Evolutionary conservation across 2,329 filamentous ascomycete genomes (phyloP).

Genomic region (Curvularia sp.): DNA sequence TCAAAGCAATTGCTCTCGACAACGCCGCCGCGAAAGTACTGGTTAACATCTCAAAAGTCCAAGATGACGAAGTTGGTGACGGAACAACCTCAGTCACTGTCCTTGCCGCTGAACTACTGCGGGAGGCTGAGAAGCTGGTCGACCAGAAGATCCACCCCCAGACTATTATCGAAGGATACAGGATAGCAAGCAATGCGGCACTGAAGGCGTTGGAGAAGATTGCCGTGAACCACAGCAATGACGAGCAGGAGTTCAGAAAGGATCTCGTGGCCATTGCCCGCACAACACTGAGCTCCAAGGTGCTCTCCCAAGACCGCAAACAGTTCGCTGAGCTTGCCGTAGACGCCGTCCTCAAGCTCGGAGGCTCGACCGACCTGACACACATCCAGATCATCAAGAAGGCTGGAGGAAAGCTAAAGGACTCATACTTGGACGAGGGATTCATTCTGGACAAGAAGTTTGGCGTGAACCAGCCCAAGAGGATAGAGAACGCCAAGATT

Average conservation of each 20-base stretch:
- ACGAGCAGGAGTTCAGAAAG: slow-evolving; percentile 82
- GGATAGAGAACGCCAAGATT: slow-evolving; percentile 97
- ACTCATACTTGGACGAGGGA: slow-evolving; percentile 96
- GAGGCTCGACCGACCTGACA: slow-evolving; percentile 89
- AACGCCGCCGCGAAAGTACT: slow-evolving; percentile 98
- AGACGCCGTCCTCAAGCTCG: slow-evolving; percentile 88
- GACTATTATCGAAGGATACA: slow-evolving; percentile 98
- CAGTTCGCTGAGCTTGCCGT: slow-evolving; percentile 90
- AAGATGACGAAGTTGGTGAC: slow-evolving; percentile 98
- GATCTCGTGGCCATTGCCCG: slow-evolving; percentile 90
- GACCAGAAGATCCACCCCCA: slow-evolving; percentile 99
- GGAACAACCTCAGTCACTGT: slow-evolving; percentile 98
- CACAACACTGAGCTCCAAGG: slow-evolving; percentile 96
- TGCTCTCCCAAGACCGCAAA: slow-evolving; percentile 89
- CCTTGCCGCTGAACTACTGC: slow-evolving; percentile 89
- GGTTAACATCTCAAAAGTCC: slow-evolving; percentile 99
- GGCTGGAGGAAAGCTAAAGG: slow-evolving; percentile 93
- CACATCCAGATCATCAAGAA: slow-evolving; percentile 99
- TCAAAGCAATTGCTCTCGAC: slow-evolving; percentile 97
- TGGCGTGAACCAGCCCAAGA: slow-evolving; percentile 97
- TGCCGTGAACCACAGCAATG: slow-evolving; percentile 88
- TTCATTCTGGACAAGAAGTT: slow-evolving; percentile 99
- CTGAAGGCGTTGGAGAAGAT: slow-evolving; percentile 82
- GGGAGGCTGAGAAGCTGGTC: slow-evolving; percentile 96
- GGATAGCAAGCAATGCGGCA: slow-evolving; percentile 92